Percentiles rank a stretch among this genome's conserved stretches.
Evolutionary conservation across 148 eudicot genomes (phyloP).

Genomic region (Gaultheria prostrata): DNA sequence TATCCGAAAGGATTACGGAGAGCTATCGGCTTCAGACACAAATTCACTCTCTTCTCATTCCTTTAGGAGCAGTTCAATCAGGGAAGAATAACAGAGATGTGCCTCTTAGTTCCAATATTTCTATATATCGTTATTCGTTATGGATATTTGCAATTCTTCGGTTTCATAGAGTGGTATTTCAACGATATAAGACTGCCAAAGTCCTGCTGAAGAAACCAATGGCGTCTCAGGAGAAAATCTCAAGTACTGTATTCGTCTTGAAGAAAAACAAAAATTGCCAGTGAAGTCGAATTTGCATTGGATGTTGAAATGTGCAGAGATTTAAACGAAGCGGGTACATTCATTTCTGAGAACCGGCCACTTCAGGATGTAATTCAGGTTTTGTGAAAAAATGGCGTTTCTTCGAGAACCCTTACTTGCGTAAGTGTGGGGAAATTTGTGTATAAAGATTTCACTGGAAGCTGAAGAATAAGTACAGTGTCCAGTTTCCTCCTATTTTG

Average conservation of each 20-base stretch:
- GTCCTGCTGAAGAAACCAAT: not conserved
- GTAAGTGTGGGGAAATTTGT: not conserved
- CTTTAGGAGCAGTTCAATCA: conserved; percentile 25
- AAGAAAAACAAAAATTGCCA: not conserved
- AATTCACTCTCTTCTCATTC: conserved; percentile 27
- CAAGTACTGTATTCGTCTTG: not conserved
- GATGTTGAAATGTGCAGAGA: not conserved
- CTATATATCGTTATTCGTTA: not conserved
- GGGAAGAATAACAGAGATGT: conserved; percentile 17
- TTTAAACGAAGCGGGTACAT: not conserved
- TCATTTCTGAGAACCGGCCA: not conserved
- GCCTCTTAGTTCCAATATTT: not conserved
- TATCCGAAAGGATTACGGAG: conserved; percentile 69
- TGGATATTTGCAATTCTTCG: not conserved
- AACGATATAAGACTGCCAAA: not conserved
- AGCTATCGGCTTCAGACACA: conserved; percentile 29
- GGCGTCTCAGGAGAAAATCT: not conserved
- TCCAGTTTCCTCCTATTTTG: not conserved
- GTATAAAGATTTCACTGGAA: not conserved
- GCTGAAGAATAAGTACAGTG: not conserved
- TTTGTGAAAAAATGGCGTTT: not conserved
- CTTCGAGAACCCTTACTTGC: no score
- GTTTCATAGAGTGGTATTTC: not conserved
- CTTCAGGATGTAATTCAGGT: not conserved
- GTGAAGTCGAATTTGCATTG: not conserved